These are phyloP conservation scores for Cucumis melo DNA, from an alignment of 306 rosid species.

Conservation along the genomic window DNA sequence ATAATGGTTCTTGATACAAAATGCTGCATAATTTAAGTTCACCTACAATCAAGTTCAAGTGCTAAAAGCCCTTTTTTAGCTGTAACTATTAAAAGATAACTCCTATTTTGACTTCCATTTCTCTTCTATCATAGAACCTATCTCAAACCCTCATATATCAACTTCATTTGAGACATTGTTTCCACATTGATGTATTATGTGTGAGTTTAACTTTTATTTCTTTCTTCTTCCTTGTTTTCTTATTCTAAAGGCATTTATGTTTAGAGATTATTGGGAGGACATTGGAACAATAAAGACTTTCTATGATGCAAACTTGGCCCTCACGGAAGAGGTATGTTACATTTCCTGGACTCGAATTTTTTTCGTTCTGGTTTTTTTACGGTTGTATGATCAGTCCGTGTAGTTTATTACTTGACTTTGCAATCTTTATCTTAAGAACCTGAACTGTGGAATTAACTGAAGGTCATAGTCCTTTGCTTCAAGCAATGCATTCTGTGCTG, in stretches of 20 bases:
- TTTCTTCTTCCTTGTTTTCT: background rate
- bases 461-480: background rate
- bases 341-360: background rate
- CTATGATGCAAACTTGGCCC: constrained; percentile 80
- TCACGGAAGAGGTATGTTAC: constrained; percentile 63
- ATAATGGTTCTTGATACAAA: background rate
- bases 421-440: background rate
- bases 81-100: background rate
- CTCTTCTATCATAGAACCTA: background rate
- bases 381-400: background rate
- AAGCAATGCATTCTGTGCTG: background rate
- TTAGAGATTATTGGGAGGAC: constrained; percentile 92
- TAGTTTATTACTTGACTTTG: background rate
- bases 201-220: background rate
- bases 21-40: background rate
- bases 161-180: background rate
- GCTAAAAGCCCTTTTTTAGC: background rate
- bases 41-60: background rate
- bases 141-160: background rate
- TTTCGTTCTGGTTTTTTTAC: background rate
- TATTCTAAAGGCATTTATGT: constrained; percentile 47
- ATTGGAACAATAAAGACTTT: constrained; percentile 77
- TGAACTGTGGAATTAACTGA: background rate
- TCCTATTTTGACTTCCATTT: background rate
- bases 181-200: background rate